phyloP scores from a whole-genome alignment of 2,329 filamentous ascomycete species.

The Colletotrichum destructivum region DNA sequence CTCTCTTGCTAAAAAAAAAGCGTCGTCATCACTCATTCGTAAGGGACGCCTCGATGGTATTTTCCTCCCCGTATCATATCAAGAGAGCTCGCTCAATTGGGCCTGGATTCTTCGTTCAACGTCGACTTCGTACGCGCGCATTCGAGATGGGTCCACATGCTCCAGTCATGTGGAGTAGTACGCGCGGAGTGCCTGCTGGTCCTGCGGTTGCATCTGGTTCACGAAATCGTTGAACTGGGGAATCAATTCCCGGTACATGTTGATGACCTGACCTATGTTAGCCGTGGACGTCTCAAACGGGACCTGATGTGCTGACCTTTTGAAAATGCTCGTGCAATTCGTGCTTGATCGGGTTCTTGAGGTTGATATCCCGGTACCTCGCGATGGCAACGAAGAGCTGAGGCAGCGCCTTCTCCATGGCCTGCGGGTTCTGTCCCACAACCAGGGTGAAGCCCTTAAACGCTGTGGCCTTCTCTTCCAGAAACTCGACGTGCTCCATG shows the following conservation, averaged over 20 bases:
- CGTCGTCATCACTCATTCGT: slow-evolving; percentile 40
- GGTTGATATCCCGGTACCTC: slow-evolving; percentile 77
- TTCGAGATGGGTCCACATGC: background rate
- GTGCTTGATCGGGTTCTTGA: slow-evolving; percentile 73
- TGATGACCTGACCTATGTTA: slow-evolving; percentile 60
- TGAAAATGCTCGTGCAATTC: slow-evolving; percentile 82
- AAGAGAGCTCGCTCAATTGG: slow-evolving; percentile 29
- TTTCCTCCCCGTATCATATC: slow-evolving; percentile 42
- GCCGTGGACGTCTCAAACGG: slow-evolving; percentile 40
- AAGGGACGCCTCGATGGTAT: slow-evolving; percentile 38
- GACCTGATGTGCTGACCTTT: slow-evolving; percentile 69
- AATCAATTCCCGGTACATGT: slow-evolving; percentile 72
- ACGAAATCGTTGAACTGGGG: slow-evolving; percentile 72
- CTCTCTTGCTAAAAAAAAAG: slow-evolving; percentile 16
- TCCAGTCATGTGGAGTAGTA: slow-evolving; percentile 56
- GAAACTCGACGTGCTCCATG: slow-evolving; percentile 88
- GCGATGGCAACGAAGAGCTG: slow-evolving; percentile 90
- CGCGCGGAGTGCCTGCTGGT: slow-evolving; percentile 64
- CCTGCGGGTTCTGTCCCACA: slow-evolving; percentile 88
- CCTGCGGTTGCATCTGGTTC: slow-evolving; percentile 63
- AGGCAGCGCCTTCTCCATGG: slow-evolving; percentile 88
- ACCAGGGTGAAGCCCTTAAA: slow-evolving; percentile 91
- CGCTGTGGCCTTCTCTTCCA: slow-evolving; percentile 94
- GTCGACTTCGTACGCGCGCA: slow-evolving; percentile 11
- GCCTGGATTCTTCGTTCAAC: slow-evolving; percentile 24